Evolutionary conservation across 306 rosid genomes (phyloP), one percentile per base, ranked within the genome.

Genomic region (Hippophae gyantsensis): DNA sequence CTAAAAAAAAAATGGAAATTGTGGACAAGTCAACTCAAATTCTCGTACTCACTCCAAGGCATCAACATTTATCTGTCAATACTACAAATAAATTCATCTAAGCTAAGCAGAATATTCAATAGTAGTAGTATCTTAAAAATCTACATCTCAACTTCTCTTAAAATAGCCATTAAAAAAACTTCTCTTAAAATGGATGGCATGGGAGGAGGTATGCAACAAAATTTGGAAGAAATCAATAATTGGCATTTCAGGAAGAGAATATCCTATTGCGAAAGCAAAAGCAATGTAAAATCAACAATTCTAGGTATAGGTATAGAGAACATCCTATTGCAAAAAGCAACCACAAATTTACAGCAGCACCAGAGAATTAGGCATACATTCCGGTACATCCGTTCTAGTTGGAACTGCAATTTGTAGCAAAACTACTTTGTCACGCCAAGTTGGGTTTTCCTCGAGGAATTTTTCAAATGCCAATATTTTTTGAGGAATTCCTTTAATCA

Each of bases 351-450:
- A 27, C 42, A 65, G 63, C 55, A n/a, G 59, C 42, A 55, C 50
- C 53, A 54, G 60, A 58, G 61, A 13, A 47, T 67, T 72, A 41
- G 66, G 49, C 87, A 54, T 89, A 89, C 97, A 89, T 69, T 89
- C 97, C 49, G 97, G 97, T 67, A 89, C 97, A 70, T 89, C 97
- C 10, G 97, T 89, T 70, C 97, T 81, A 52, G 97, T 89, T 60
- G 97, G 97, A 69, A 89, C 97, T 3, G 97, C 97, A 81, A 89
- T 89, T 79, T 89, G 97, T 76, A 89, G 81, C 73, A 89, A 75
- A 62, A 89, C 97, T 26, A 89, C 97, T 79, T 83, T 89, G 56
- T 81, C 90, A 68, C 81, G 83, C 94, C 94, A 89, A 43, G 13
- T 1, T 48, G 64, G 43, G 74, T 79, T 89, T 74, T 89, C 97